phyloP scores from a whole-genome alignment of 139 green algal genomes.

The Ettlia oleoabundans region DNA sequence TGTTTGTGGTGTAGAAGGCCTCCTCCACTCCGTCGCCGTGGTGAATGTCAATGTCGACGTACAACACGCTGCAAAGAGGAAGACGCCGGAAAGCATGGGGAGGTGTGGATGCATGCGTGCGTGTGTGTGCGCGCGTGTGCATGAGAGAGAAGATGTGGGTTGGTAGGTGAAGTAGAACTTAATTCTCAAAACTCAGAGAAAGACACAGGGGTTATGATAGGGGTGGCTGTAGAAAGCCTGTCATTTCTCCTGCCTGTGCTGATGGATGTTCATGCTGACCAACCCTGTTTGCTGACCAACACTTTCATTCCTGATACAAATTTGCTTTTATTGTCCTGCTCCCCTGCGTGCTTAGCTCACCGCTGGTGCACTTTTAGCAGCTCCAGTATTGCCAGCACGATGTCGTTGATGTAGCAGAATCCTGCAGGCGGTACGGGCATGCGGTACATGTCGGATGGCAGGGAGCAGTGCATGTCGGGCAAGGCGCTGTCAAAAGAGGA shows the following conservation, averaged over 20 bases:
- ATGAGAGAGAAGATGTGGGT: neutral
- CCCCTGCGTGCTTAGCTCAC: neutral
- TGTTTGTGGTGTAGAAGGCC: constrained; percentile 98
- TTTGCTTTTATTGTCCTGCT: no score
- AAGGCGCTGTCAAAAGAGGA: neutral
- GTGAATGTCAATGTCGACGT: constrained; percentile 84
- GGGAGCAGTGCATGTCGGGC: neutral
- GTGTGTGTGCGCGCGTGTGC: neutral
- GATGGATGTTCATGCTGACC: no score
- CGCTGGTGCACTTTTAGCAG: constrained; percentile 87
- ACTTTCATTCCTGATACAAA: no score
- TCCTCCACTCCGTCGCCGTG: constrained; percentile 99
- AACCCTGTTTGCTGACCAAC: no score
- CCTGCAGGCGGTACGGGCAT: constrained; percentile 53
- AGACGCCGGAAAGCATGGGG: no score
- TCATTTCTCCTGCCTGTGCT: no score
- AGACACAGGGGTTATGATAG: no score
- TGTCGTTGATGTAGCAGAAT: constrained; percentile 99
- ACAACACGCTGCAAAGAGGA: constrained; percentile 48
- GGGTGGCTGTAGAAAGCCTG: no score
- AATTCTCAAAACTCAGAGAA: no score
- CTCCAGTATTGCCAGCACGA: constrained; percentile 97
- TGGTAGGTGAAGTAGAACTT: neutral
- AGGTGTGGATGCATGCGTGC: neutral
- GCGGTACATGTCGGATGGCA: neutral